These are phyloP conservation scores for Sambucus nigra DNA, from an alignment of 129 eudicot genomes.

Conservation along the genomic window DNA sequence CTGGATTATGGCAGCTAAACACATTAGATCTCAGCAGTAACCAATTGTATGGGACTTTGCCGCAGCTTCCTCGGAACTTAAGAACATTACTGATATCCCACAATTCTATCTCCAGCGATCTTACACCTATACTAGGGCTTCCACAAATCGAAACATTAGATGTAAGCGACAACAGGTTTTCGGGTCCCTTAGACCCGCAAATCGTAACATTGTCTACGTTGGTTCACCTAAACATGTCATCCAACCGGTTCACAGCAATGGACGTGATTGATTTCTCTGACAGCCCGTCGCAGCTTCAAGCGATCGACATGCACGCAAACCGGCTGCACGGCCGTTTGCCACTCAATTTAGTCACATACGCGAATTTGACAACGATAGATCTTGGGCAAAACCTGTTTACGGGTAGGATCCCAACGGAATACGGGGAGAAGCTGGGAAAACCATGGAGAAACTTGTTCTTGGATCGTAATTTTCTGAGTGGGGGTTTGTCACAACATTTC, in stretches of 20 bases:
- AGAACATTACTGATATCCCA: conserved; percentile 12
- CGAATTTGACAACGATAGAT: conserved; percentile 21
- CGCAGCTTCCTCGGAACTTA: conserved; percentile 25
- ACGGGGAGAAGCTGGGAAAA: conserved; percentile 19
- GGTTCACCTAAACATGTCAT: conserved; percentile 20
- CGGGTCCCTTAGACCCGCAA: conserved; percentile 15
- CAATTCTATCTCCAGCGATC: conserved; percentile 32
- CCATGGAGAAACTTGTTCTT: conserved; percentile 33
- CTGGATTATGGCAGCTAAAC: conserved; percentile 35
- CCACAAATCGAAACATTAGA: conserved; percentile 19
- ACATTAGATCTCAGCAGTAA: conserved; percentile 31
- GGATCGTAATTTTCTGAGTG: conserved; percentile 35
- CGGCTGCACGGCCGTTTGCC: conserved; percentile 34
- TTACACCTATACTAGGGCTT: conserved; percentile 17
- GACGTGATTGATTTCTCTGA: conserved; percentile 19
- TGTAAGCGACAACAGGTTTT: conserved; percentile 35
- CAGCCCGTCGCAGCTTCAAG: conserved; percentile 17
- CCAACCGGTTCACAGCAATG: conserved; percentile 25
- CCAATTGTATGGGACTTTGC: conserved; percentile 32
- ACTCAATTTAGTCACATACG: conserved; percentile 18
- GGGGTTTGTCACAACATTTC: conserved; percentile 26
- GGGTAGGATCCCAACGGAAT: conserved; percentile 34
- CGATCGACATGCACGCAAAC: conserved; percentile 30
- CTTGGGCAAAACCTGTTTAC: conserved; percentile 36
- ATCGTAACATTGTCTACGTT: conserved; percentile 24